phyloP scores from a whole-genome alignment of 345 rosid genomes.

The Gossypium herbaceum region DNA sequence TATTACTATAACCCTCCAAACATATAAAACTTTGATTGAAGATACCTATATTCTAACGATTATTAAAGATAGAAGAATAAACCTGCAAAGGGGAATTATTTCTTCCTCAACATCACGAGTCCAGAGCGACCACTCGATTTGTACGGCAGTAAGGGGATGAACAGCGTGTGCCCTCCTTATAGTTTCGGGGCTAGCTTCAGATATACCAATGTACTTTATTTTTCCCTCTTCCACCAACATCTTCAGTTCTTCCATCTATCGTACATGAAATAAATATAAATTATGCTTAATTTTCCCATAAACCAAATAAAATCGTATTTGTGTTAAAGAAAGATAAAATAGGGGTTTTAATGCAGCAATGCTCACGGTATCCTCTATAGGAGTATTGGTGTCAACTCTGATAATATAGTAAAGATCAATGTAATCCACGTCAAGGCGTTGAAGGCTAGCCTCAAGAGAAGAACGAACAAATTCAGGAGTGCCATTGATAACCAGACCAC shows the following conservation, averaged over 20 bases:
- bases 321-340: neutral
- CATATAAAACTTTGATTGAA: neutral
- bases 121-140: conserved; percentile 26
- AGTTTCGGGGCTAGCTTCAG: conserved; percentile 21
- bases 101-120: conserved; percentile 25
- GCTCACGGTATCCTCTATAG: conserved; percentile 33
- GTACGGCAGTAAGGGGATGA: conserved; percentile 22
- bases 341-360: neutral
- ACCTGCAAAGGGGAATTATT: conserved; percentile 24
- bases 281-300: too few relatives aligned
- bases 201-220: conserved; percentile 21
- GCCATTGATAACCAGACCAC: conserved; percentile 10
- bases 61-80: neutral
- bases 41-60: neutral
- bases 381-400: conserved; percentile 20
- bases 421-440: conserved; percentile 32
- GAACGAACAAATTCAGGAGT: conserved; percentile 29
- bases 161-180: conserved; percentile 24
- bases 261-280: too few relatives aligned
- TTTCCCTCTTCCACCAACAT: conserved; percentile 21
- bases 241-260: conserved; percentile 17
- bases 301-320: too few relatives aligned
- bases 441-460: conserved; percentile 31
- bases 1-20: too few relatives aligned
- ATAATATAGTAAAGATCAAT: conserved; percentile 36